phyloP scores from a whole-genome alignment of 2,329 filamentous ascomycete species.

The Sclerotinia glacialis region DNA sequence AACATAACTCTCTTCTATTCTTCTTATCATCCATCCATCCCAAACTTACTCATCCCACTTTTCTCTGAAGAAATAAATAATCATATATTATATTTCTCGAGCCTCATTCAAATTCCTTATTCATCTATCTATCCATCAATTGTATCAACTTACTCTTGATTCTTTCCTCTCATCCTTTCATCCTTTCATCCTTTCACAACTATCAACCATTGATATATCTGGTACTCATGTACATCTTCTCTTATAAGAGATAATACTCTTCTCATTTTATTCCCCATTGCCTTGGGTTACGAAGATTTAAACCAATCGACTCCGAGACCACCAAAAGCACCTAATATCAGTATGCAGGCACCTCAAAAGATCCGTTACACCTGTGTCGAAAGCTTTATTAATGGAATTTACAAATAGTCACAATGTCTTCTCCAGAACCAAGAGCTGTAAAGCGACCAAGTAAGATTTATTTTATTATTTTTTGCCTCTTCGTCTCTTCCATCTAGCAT shows the following conservation, averaged over 20 bases:
- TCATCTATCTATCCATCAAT: neutral
- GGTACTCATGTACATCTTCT: neutral
- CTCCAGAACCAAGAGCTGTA: constrained; percentile 32
- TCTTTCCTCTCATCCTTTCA: neutral
- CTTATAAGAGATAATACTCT: neutral
- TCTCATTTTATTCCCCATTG: neutral
- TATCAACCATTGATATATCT: neutral
- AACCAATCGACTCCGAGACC: neutral
- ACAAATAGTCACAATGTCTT: constrained; percentile 26
- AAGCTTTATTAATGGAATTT: constrained; percentile 22
- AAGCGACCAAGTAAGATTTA: constrained; percentile 39
- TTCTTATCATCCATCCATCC: neutral
- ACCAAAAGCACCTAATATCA: neutral
- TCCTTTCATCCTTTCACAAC: neutral
- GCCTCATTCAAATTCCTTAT: too few species aligned
- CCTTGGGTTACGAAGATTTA: neutral
- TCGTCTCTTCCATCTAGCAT: neutral
- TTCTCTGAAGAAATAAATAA: neutral
- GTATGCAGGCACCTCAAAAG: constrained; percentile 4
- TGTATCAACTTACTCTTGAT: neutral
- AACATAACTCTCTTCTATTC: neutral
- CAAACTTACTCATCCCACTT: neutral
- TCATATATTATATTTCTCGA: neutral
- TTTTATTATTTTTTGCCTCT: neutral
- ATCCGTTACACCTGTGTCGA: neutral